Evolutionary conservation across 1,284 basidiomycete genomes (phyloP), one percentile per base, ranked within the genome.

Genomic region (Schizophyllum commune): DNA sequence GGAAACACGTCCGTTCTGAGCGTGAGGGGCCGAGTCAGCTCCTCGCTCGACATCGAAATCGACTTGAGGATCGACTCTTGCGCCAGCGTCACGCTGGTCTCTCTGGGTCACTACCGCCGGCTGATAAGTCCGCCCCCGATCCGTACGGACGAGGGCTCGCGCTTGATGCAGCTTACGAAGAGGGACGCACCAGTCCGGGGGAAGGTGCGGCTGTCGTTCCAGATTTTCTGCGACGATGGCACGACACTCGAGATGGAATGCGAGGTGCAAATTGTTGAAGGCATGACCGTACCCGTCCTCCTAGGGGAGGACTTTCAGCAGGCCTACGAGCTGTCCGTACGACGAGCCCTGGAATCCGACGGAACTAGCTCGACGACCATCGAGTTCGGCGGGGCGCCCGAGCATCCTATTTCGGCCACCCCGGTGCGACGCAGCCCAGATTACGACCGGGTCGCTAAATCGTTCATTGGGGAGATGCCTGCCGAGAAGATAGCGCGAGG

Each of bases 261-360:
- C 21, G 62, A n/a, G n/a, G n/a, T n/a, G n/a, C n/a, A n/a, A n/a
- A n/a, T n/a, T n/a, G n/a, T n/a, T n/a, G n/a, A n/a, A n/a, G n/a
- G n/a, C n/a, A n/a, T n/a, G n/a, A n/a, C n/a, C n/a, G n/a, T n/a
- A n/a, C n/a, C n/a, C n/a, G n/a, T n/a, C n/a, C n/a, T n/a, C n/a
- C n/a, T n/a, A n/a, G n/a, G n/a, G n/a, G n/a, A n/a, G n/a, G n/a
- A 63, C 33, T 63, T 61, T 51, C 56, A 58, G 39, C 32, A 33
- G 27, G 19, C 19, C 27, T 63, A 63, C 33, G 55, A 11, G 53
- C 56, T 8, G 9, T 20, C 0, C 52, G 61, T 20, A 54, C 57
- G 4, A 32, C 55, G 52, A n/a, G 6, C 21, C n/a, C 6, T 8
- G 52, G 52, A n/a, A 19, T 6, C n/a, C 6, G 52, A 54, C 6